Evolutionary conservation across 805 yeast species (phyloP).

Genomic region (Hanseniaspora osmophila): DNA sequence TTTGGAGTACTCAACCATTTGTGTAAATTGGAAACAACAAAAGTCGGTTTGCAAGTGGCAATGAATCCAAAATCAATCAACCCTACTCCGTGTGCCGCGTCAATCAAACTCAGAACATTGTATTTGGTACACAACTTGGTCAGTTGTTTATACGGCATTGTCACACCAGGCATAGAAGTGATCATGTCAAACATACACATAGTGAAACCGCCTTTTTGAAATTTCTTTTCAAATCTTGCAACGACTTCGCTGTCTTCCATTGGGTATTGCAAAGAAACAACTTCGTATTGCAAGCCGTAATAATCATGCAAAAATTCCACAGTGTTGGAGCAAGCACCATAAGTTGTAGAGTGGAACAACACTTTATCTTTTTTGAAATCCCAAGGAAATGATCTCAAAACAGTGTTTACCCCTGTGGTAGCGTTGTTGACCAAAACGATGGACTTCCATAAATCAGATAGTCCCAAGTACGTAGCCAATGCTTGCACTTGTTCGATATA

Average conservation of each 20-base stretch:
- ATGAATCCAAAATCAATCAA: conserved; percentile 30
- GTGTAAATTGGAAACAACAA: conserved; percentile 48
- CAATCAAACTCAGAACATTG: conserved; percentile 41
- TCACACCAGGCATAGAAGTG: conserved; percentile 49
- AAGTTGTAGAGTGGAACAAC: conserved; percentile 34
- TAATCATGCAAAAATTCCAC: conserved; percentile 27
- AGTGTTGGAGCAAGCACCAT: conserved; percentile 41
- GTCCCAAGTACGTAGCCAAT: conserved; percentile 31
- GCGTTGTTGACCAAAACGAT: conserved; percentile 47
- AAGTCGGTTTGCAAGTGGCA: conserved; percentile 38
- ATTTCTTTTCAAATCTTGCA: conserved; percentile 18
- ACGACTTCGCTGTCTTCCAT: conserved; percentile 27
- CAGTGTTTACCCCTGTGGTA: conserved; percentile 43
- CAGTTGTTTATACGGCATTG: conserved; percentile 40
- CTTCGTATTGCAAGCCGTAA: conserved; percentile 24
- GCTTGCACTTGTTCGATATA: conserved; percentile 24
- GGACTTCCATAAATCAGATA: conserved; percentile 26
- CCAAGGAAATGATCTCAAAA: conserved; percentile 37
- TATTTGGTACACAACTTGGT: conserved; percentile 31
- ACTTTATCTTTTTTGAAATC: conserved; percentile 35
- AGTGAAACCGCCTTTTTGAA: conserved; percentile 9
- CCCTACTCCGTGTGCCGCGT: conserved; percentile 65
- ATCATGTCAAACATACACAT: conserved; percentile 44
- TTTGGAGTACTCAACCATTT: conserved; percentile 54
- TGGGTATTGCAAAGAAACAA: conserved; percentile 31